phyloP scores from a whole-genome alignment of 2,329 filamentous ascomycete genomes.

The Pseudogymnoascus sp. region DNA sequence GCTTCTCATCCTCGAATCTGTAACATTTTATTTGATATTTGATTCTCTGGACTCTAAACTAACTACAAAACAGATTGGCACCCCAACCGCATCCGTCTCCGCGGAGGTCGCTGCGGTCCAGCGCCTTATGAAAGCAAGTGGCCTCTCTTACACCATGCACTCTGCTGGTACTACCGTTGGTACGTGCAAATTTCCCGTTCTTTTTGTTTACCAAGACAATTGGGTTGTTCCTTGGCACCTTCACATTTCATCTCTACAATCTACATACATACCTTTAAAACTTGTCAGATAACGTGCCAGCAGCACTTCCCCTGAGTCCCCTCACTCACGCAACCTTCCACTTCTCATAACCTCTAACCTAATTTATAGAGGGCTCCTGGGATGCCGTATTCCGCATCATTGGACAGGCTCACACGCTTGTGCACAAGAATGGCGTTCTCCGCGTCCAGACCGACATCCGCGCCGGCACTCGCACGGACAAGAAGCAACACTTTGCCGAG shows the following conservation, averaged over 20 bases:
- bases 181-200: slow-evolving; percentile 37
- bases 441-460: slow-evolving; percentile 86
- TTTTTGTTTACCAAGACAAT: not conserved
- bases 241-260: not conserved
- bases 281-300: not conserved
- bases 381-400: slow-evolving; percentile 78
- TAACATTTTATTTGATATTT: not conserved
- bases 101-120: slow-evolving; percentile 86
- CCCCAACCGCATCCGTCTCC: slow-evolving; percentile 66
- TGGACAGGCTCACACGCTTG: slow-evolving; percentile 74
- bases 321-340: not conserved
- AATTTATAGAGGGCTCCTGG: slow-evolving; percentile 74
- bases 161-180: slow-evolving; percentile 88
- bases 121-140: slow-evolving; percentile 71
- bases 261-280: not conserved
- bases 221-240: not conserved
- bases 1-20: not conserved
- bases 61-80: slow-evolving; percentile 59
- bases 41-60: not conserved
- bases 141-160: slow-evolving; percentile 82
- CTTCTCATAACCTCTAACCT: slow-evolving; percentile 9
- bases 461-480: slow-evolving; percentile 55
- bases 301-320: not conserved
- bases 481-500: slow-evolving; percentile 26
- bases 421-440: slow-evolving; percentile 70